phyloP scores from a whole-genome alignment of 805 yeast genomes.

The Hanseniaspora hatyaiensis region DNA sequence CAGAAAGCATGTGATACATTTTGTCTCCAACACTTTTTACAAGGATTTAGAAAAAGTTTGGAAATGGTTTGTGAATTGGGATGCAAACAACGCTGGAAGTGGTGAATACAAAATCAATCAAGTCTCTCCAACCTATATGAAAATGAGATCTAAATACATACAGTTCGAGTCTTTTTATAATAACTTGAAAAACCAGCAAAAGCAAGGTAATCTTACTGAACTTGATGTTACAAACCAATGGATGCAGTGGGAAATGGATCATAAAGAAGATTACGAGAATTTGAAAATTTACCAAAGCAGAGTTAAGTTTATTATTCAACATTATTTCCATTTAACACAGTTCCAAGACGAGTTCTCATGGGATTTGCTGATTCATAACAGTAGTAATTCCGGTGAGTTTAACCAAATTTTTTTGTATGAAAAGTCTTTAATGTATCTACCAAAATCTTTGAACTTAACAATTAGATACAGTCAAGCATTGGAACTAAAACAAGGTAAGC shows the following conservation, averaged over 20 bases:
- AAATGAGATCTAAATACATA: slow-evolving; percentile 12
- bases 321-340: slow-evolving; percentile 7
- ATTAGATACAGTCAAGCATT: slow-evolving; percentile 8
- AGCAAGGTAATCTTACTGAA: neutral
- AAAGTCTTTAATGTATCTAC: slow-evolving; percentile 4
- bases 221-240: neutral
- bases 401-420: slow-evolving; percentile 8
- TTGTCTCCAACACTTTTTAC: slow-evolving; percentile 7
- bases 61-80: slow-evolving; percentile 16
- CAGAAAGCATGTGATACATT: slow-evolving; percentile 12
- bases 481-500: slow-evolving; percentile 8
- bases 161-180: slow-evolving; percentile 9
- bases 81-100: slow-evolving; percentile 14
- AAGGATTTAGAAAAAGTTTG: slow-evolving; percentile 14
- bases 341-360: slow-evolving; percentile 7
- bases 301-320: slow-evolving; percentile 9
- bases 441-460: slow-evolving; percentile 11
- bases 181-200: neutral
- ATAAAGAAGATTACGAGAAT: slow-evolving; percentile 11
- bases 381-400: slow-evolving; percentile 11
- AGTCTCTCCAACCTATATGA: slow-evolving; percentile 13
- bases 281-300: slow-evolving; percentile 12
- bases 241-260: slow-evolving; percentile 8
- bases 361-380: slow-evolving; percentile 8
- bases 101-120: slow-evolving; percentile 15